Evolutionary conservation across 768 basidiomycete genomes (phyloP), one percentile per base, ranked within the genome.

Genomic region (Xerocomellus intermedius): DNA sequence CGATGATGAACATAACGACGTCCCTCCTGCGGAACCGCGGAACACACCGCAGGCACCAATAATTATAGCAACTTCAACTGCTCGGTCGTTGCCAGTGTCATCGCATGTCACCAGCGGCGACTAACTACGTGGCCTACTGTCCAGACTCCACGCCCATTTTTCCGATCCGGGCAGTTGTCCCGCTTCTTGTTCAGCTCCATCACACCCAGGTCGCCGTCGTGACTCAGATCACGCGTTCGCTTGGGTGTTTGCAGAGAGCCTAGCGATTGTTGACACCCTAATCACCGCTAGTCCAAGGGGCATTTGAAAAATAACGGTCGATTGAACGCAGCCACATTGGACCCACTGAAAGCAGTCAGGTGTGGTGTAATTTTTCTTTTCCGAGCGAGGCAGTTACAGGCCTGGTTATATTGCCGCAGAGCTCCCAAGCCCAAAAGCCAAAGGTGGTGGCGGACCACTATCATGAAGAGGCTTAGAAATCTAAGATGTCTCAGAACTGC

Each of bases 301-400:
- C n/a, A 36, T 37, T n/a, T 39, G 43, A 28, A 41, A 46, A 26
- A 13, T 33, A 22, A 42, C 35, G 24, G 36, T 26, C 28, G 5
- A 17, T 37, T 9, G 17, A 30, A 39, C 36, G 26, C 32, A 33
- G 32, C 28, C 28, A 28, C 28, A 14, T 30, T 14, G 13, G 30
- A 41, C 47, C n/a, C 8, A 52, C 49, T 46, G 50, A 52, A 55
- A 52, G 8, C 16, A 53, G 43, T 53, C 47, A 49, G 45, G 37
- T 28, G 26, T 22, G 28, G 41, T 37, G 22, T 41, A 56, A 61
- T 61, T 46, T 47, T 43, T 22, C 62, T 60, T 55, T 63, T 64
- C 52, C 43, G 9, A 62, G 62, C 21, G n/a, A 41, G 28, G 32
- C 35, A 43, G 26, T 14, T 37, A 28, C 42, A 28, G 5, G 33